Evolutionary conservation across 2,329 filamentous ascomycete species (phyloP).

Genomic region (Trichoderma polysporum): DNA sequence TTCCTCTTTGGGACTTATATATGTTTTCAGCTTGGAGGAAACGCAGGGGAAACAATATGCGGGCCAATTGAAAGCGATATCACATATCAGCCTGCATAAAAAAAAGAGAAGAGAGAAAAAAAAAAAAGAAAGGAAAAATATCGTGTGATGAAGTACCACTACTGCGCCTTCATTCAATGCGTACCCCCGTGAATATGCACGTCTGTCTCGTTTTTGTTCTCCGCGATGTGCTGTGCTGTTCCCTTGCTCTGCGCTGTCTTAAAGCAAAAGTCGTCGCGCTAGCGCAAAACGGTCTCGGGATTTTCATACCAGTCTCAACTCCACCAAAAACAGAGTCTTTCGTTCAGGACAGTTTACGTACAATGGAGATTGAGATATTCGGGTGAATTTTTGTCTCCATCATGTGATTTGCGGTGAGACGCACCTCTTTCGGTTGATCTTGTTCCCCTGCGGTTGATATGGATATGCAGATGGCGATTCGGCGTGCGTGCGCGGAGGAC

Average conservation of each 20-base stretch:
- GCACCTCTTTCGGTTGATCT: not conserved
- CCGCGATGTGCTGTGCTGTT: not conserved
- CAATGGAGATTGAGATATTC: not conserved
- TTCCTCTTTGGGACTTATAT: constrained; percentile 20
- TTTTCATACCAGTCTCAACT: constrained; percentile 13
- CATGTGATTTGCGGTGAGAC: not conserved
- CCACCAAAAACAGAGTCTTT: not conserved
- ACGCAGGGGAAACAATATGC: constrained; percentile 8
- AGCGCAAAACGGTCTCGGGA: constrained; percentile 1
- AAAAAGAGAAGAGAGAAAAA: not conserved
- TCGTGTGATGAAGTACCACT: not conserved
- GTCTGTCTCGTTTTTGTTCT: not conserved
- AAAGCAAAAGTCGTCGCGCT: not conserved
- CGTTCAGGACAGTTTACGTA: not conserved
- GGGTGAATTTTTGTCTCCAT: not conserved
- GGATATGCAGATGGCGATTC: not conserved
- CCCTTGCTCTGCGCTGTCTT: not conserved
- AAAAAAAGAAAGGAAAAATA: not conserved
- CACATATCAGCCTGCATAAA: not conserved
- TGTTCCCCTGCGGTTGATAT: not conserved
- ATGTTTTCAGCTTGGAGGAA: not conserved
- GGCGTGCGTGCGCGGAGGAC: not conserved
- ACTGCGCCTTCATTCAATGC: not conserved
- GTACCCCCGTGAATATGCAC: not conserved
- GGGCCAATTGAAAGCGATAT: not conserved